phyloP scores from a whole-genome alignment of 805 yeast species.

The Millerago galiae region DNA sequence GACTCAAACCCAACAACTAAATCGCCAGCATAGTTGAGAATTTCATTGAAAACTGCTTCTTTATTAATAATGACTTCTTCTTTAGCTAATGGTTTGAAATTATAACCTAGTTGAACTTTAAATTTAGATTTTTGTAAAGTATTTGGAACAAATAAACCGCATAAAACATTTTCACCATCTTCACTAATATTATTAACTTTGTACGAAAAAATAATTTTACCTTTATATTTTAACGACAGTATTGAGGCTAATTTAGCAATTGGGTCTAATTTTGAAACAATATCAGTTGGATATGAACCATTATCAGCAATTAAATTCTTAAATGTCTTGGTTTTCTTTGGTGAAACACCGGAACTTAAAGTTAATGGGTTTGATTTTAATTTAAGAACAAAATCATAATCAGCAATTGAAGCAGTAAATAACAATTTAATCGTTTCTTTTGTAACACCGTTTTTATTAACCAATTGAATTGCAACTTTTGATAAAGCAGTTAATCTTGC shows the following conservation, averaged over 20 bases:
- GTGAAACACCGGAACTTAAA: constrained; percentile 47
- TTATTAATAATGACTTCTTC: constrained; percentile 57
- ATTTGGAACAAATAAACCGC: constrained; percentile 77
- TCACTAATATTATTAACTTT: constrained; percentile 46
- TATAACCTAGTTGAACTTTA: constrained; percentile 72
- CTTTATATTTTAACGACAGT: constrained; percentile 55
- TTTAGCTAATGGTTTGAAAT: constrained; percentile 54
- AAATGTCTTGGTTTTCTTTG: constrained; percentile 34
- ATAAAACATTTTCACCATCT: constrained; percentile 55
- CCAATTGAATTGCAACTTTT: constrained; percentile 58
- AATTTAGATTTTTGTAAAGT: constrained; percentile 57
- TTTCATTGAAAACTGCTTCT: constrained; percentile 68
- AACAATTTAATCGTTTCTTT: constrained; percentile 43
- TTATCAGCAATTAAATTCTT: constrained; percentile 45
- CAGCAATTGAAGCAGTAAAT: constrained; percentile 77
- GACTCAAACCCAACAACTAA: constrained; percentile 37
- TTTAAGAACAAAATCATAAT: constrained; percentile 74
- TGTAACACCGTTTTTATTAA: constrained; percentile 39
- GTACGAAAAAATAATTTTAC: constrained; percentile 64
- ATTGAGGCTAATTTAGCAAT: constrained; percentile 53
- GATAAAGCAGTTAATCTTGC: constrained; percentile 84
- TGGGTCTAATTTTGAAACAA: constrained; percentile 52
- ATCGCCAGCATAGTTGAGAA: constrained; percentile 63
- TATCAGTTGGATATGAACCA: constrained; percentile 28
- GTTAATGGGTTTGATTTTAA: constrained; percentile 42